Evolutionary conservation across 768 basidiomycete genomes (phyloP), one percentile per base, ranked within the genome.

Genomic region (Serendipita vermifera): DNA sequence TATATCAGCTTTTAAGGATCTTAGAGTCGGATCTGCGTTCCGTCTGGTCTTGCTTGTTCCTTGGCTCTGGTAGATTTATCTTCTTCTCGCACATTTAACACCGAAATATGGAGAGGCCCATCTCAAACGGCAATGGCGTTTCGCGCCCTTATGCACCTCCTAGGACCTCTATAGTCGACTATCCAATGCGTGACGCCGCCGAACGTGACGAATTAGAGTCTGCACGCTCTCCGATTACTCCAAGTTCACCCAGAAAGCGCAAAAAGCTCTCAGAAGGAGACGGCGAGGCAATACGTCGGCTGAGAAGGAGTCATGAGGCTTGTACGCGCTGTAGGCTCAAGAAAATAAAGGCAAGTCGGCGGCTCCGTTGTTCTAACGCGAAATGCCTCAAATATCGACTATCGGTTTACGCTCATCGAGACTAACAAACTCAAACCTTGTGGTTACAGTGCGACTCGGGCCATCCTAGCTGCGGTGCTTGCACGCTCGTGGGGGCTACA

Each of bases 281-380:
- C 26, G 73, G 72, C 11, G 82, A 80, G 55, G 82, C 81, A n/a
- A 69, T 70, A 39, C 78, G 88, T 64, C 79, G 87, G 56, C 77
- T 91, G 64, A 76, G 88, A 63, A 81, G 88, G 66, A 88, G 87
- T 64, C 88, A 91, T 72, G 88, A 91, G 72, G 87, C 88, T 60
- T 91, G 88, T 75, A 83, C 88, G 61, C 79, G 88, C 68, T 91
- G 88, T 77, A 85, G 88, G 78, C 84, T 82, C 74, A 90, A 91
- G 81, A 91, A 91, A 84, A 91, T 91, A 73, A 91, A 91, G 86
- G 85, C 81, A 68, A 68, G 76, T 60, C 33, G 74, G 74, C 71
- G 73, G 75, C 74, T 71, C 73, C 80, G 81, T 80, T 75, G 70
- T 57, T 59, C 48, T 53, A 57, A 58, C 63, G 54, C 56, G 58